Base-by-base conservation (phyloP, 768 basidiomycete species). In the Russula ochroleuca region DNA sequence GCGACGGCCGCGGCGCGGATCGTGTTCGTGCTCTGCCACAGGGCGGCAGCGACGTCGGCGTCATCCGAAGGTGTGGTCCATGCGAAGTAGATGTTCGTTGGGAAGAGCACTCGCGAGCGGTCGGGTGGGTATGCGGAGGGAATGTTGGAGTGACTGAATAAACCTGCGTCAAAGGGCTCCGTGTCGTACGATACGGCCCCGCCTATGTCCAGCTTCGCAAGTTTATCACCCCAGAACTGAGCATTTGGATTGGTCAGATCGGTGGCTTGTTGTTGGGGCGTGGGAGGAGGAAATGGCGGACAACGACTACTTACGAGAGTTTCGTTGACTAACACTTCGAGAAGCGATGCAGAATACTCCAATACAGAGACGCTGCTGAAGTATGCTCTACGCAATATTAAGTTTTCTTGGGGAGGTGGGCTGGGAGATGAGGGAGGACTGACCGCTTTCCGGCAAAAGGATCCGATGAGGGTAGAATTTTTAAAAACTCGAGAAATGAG, bases 111-210 rank as follows among this genome's bases (percentile, higher is more conserved):
- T 19, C 57, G 66, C 9, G 63, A 67, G 56, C 68, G 68, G 43
- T 67, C 68, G 4, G 68, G 63, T 4, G 68, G 68, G 45, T 67
- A 67, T 1, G 68, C 61, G 7, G 68, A 69, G 10, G 60, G 38
- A 4, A 54, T 50, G 25, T 35, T 35, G 31, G 52, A 47, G 51
- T 62, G 37, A 4, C 38, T 21, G 40, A 69, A 60, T 28, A 67
- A 33, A 11, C 40, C 25, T 0, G 63, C 5, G 28, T 59, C 43
- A 60, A 69, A 69, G 6, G 66, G 62, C 41, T 69, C 66, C 40
- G 65, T 17, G 25, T 59, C 57, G 33, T 53, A 65, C 7, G 62
- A 67, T 0, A 65, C 54, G 23, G 52, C 52, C 19, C 37, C 38
- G 3, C 19, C 17, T 1, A 5, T 1, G 35, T 52, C 62, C 5